These are phyloP conservation scores for Fusarium mexicanum DNA, from an alignment of 2,329 filamentous ascomycete genomes.

Conservation along the genomic window DNA sequence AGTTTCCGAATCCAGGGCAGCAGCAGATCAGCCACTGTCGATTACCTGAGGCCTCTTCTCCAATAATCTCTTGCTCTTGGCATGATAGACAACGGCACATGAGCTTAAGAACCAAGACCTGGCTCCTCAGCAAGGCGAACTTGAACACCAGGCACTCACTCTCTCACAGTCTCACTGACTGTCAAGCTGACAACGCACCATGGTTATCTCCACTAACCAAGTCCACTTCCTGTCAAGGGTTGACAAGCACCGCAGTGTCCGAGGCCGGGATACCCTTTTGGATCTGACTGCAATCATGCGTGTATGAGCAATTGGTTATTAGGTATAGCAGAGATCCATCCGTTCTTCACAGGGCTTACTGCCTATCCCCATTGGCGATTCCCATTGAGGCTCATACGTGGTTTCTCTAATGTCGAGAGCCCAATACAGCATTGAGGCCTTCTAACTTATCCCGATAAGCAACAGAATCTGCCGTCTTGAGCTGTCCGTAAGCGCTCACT, in stretches of 20 bases:
- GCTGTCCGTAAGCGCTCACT: slow-evolving; percentile 6
- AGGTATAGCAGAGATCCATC: background rate
- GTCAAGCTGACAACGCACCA: slow-evolving; percentile 29
- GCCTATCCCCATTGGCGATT: background rate
- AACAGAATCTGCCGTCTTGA: background rate
- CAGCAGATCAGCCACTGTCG: slow-evolving; percentile 1
- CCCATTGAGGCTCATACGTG: slow-evolving; percentile 1
- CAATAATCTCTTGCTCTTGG: background rate
- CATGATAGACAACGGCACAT: slow-evolving; percentile 4
- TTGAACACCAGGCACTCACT: background rate
- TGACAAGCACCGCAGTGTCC: slow-evolving; percentile 7
- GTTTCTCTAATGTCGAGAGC: background rate
- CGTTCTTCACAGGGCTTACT: background rate
- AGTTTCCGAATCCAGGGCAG: slow-evolving; percentile 14
- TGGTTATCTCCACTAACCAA: slow-evolving; percentile 6
- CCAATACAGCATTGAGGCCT: slow-evolving; percentile 21
- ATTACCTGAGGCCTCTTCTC: background rate
- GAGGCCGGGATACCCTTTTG: slow-evolving; percentile 25
- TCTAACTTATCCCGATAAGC: slow-evolving; percentile 10
- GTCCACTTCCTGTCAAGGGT: slow-evolving; percentile 26
- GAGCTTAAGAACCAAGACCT: background rate
- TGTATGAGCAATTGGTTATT: background rate
- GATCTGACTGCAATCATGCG: slow-evolving; percentile 10
- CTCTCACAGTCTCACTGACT: background rate
- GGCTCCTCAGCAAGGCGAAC: background rate